Percentiles rank a stretch among this genome's conserved stretches.
phyloP scores from a whole-genome alignment of 768 basidiomycete species.

The Boletus speciosus region DNA sequence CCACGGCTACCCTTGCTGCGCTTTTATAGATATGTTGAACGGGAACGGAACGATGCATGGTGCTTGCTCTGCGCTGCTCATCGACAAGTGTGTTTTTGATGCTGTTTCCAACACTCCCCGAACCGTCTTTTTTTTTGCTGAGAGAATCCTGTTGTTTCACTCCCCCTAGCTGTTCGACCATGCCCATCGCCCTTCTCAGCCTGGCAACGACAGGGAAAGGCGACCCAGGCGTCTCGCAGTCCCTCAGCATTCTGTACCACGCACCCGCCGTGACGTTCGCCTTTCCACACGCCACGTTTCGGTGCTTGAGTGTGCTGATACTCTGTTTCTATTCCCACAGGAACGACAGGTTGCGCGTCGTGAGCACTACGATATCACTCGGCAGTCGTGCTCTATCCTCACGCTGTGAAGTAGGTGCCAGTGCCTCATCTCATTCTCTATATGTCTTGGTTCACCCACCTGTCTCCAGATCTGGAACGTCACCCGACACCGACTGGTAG shows the following conservation, averaged over 20 bases:
- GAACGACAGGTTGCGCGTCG: conserved; percentile 48
- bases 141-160: background rate
- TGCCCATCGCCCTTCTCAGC: conserved; percentile 39
- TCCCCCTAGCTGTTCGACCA: conserved; percentile 44
- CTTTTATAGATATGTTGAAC: conserved; percentile 51
- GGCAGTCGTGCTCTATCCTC: conserved; percentile 47
- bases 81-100: conserved; percentile 44
- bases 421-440: background rate
- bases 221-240: conserved; percentile 44
- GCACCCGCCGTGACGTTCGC: conserved; percentile 49
- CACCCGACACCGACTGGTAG: conserved; percentile 49
- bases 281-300: background rate
- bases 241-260: conserved; percentile 52
- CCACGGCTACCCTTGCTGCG: background rate
- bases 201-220: conserved; percentile 27
- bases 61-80: conserved; percentile 51
- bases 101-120: background rate
- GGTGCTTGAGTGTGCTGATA: background rate
- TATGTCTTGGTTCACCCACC: background rate
- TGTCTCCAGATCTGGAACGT: conserved; percentile 51
- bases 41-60: conserved; percentile 47
- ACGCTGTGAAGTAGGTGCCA: conserved; percentile 43
- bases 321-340: conserved; percentile 22
- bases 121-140: background rate
- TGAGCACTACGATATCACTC: conserved; percentile 49